Evolutionary conservation across 2,329 filamentous ascomycete genomes (phyloP).

Genomic region (Fusarium sp.): DNA sequence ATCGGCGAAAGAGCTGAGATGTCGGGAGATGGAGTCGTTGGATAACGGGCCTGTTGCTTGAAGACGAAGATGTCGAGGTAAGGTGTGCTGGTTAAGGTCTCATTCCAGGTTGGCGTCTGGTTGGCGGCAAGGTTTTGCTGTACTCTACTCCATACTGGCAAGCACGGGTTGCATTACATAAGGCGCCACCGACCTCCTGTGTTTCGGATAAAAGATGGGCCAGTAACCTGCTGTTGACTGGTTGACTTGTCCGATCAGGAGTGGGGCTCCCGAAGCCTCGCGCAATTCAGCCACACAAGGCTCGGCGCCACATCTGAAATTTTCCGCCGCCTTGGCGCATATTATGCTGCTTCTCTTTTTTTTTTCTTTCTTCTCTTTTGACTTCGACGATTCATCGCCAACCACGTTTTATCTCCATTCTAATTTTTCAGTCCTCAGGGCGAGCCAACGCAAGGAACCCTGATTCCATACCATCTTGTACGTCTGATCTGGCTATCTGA

Average conservation of each 20-base stretch:
- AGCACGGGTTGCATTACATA: slow-evolving; percentile 52
- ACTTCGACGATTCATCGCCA: slow-evolving; percentile 36
- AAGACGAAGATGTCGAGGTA: slow-evolving; percentile 45
- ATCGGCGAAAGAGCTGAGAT: slow-evolving; percentile 30
- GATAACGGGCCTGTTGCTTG: slow-evolving; percentile 43
- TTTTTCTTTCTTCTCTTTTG: slow-evolving; percentile 35
- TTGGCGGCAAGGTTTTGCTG: slow-evolving; percentile 60
- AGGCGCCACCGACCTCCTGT: slow-evolving; percentile 33
- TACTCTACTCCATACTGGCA: slow-evolving; percentile 39
- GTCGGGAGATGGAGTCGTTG: slow-evolving; percentile 47
- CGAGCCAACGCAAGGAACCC: slow-evolving; percentile 74
- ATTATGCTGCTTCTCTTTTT: slow-evolving; percentile 33
- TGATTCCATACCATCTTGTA: slow-evolving; percentile 51
- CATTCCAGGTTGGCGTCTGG: slow-evolving; percentile 55
- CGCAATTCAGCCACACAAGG: slow-evolving; percentile 36
- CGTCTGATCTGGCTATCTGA: neutral
- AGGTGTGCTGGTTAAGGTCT: slow-evolving; percentile 56
- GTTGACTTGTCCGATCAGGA: neutral
- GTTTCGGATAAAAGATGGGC: slow-evolving; percentile 42
- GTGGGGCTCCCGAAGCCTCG: slow-evolving; percentile 18
- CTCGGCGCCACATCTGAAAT: slow-evolving; percentile 42
- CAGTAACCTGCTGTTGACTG: neutral
- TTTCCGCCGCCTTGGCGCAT: slow-evolving; percentile 40
- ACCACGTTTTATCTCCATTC: slow-evolving; percentile 30
- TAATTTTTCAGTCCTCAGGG: slow-evolving; percentile 57